These are phyloP conservation scores for Trifolium subterraneum DNA, from an alignment of 306 rosid species.

Conservation along the genomic window DNA sequence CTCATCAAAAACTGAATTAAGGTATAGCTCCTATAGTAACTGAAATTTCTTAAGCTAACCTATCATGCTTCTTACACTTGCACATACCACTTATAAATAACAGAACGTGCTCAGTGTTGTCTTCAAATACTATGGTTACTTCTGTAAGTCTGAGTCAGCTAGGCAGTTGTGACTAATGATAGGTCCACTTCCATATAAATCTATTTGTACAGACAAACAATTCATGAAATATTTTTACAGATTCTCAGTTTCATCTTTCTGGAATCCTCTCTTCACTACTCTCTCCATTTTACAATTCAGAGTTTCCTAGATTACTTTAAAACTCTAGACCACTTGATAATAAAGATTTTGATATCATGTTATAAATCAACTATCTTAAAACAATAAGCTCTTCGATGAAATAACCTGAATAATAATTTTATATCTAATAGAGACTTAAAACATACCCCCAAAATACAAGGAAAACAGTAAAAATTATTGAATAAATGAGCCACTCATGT, in stretches of 20 bases:
- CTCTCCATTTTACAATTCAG: not conserved
- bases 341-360: not conserved
- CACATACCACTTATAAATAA: not conserved
- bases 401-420: not conserved
- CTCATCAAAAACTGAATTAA: not conserved
- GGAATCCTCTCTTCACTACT: not conserved
- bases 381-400: not conserved
- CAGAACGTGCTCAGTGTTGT: not conserved
- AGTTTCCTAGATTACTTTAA: conserved; percentile 4
- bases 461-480: conserved; percentile 21
- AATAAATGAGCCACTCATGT: not conserved
- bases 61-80: not conserved
- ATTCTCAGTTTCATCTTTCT: not conserved
- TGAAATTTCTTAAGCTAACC: not conserved
- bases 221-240: not conserved
- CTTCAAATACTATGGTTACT: not conserved
- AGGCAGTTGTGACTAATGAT: not conserved
- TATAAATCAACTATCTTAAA: not conserved
- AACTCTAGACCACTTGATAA: conserved; percentile 6
- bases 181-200: not conserved
- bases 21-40: not conserved
- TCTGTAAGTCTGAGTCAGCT: conserved; percentile 3
- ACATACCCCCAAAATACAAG: not conserved
- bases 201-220: not conserved
- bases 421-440: not conserved